Conservation (phyloP, 257 asterid genomes). For the Capsicum chinense region DNA sequence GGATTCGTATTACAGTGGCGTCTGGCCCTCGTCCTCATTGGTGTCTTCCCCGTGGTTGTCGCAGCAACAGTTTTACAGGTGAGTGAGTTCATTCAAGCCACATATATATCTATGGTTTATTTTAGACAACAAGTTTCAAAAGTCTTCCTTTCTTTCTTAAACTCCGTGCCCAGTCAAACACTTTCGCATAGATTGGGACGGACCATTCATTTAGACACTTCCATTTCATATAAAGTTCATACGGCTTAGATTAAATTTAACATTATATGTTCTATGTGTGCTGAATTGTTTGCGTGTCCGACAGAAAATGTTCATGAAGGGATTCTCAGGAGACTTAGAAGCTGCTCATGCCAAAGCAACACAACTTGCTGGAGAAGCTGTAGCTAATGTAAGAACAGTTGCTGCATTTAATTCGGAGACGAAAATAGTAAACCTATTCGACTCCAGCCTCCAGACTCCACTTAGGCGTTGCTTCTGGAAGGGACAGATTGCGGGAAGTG, state of each 20-base stretch:
- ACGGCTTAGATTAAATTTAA: not conserved
- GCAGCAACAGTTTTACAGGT: conserved; percentile 96
- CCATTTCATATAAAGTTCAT: not conserved
- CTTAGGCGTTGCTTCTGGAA: conserved; percentile 89
- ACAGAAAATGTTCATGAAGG: conserved; percentile 95
- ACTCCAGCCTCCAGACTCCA: conserved; percentile 61
- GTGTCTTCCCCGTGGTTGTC: conserved; percentile 86
- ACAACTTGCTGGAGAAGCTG: conserved; percentile 95
- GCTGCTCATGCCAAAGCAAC: conserved; percentile 90
- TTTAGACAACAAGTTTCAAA: not conserved
- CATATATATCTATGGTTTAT: not conserved
- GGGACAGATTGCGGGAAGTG: conserved; percentile 89
- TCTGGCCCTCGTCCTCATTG: conserved; percentile 85
- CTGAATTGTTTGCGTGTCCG: conserved; percentile 17
- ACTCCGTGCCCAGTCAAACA: not conserved
- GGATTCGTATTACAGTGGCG: conserved; percentile 97
- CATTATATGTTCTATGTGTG: not conserved
- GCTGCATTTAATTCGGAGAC: conserved; percentile 88
- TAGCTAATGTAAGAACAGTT: conserved; percentile 82
- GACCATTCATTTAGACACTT: not conserved
- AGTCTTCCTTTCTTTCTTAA: not conserved
- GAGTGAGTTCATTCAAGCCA: conserved; percentile 31
- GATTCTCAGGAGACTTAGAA: conserved; percentile 95
- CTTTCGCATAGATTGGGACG: not conserved
- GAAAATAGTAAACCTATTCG: conserved; percentile 67